These are phyloP conservation scores for Microbotryum intermedium DNA, from an alignment of 1,284 basidiomycete species.

Conservation along the genomic window DNA sequence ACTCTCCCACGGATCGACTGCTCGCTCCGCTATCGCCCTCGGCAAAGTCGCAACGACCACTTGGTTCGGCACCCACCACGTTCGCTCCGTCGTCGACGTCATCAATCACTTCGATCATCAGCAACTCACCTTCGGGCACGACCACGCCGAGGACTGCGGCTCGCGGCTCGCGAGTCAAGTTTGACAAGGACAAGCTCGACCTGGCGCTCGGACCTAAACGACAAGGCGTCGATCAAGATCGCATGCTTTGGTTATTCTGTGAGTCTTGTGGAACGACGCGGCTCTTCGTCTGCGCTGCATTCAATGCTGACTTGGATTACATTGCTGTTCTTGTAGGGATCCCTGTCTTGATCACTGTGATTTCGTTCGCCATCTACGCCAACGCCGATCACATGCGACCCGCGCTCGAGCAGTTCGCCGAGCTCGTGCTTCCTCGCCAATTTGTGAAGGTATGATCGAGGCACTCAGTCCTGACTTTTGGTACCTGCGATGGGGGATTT, in stretches of 20 bases:
- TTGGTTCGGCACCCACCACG: no score
- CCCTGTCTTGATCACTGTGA: neutral
- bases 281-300: neutral
- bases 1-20: constrained; percentile 12
- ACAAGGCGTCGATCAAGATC: neutral
- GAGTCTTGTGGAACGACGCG: neutral
- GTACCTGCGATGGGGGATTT: no score
- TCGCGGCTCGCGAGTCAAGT: neutral
- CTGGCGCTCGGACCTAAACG: no score
- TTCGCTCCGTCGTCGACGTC: no score
- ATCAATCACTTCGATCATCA: no score
- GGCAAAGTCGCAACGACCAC: no score
- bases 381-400: neutral
- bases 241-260: constrained; percentile 1
- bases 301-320: no score
- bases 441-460: no score
- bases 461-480: no score
- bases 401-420: neutral
- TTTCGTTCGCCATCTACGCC: neutral
- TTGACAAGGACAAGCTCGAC: neutral
- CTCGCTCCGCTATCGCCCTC: no score
- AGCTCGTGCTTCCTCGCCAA: neutral
- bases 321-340: neutral
- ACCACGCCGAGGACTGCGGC: no score
- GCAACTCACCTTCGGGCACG: no score